Evolutionary conservation across 306 rosid genomes (phyloP), one percentile per base, ranked within the genome.

Genomic region (Gleditsia sinensis): DNA sequence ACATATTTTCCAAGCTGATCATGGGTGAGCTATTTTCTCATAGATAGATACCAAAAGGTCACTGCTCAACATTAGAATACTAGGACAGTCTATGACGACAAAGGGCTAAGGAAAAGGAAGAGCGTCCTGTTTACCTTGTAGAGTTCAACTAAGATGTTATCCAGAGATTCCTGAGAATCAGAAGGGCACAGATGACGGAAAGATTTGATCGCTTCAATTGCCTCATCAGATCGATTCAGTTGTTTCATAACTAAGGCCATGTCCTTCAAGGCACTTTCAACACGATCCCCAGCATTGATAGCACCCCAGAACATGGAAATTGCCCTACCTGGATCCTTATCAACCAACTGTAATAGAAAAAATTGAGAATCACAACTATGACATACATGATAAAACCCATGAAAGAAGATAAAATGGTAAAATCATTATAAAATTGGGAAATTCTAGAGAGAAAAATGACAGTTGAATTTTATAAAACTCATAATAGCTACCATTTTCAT

Each of bases 241-340:
- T 94, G 97, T 73, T 94, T 91, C 98, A 94, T 90, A 45, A 91
- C 97, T 58, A 94, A 63, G 1, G 98, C 96, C 98, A 94, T 94
- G 76, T 94, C 98, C 69, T 91, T 94, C 88, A 91, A 76, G 13
- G 98, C 98, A 79, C 96, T 91, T 56, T 91, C 98, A 13, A 94
- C 97, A 60, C 96, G 83, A 78, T 94, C 98, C 20, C 98, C 96
- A 0, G 93, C 88, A 78, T 94, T 94, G 74, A 94, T 94, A 21
- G 97, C 90, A 7, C 93, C 88, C 98, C 98, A 94, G 71, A 94
- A 92, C 74, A 92, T 69, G 11, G 96, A 84, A 58, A 94, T 85
- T 66, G 99, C 93, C 77, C 53, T 85, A 50, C 83, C 74, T 6
- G 97, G 99, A 83, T 94, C 92, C 87, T 90, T 91, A 19, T 90